Evolutionary conservation across 805 yeast genomes (phyloP).

Genomic region (Starmerella davenportii): DNA sequence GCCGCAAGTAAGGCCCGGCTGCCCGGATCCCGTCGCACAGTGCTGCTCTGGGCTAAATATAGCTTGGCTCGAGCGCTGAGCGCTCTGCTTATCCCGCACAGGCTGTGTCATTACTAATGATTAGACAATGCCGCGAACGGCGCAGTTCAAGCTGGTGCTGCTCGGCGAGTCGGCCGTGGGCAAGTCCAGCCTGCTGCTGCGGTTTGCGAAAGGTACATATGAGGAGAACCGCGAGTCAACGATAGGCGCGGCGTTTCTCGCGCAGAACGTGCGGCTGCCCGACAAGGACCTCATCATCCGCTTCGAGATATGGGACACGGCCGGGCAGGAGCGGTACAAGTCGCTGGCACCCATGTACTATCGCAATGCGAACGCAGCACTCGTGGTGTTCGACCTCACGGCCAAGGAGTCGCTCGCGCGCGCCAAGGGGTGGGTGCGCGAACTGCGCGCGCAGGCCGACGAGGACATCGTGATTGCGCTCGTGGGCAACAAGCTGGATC

Average conservation of each 20-base stretch:
- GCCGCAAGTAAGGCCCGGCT: too few relatives aligned
- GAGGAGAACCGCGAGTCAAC: slow-evolving; percentile 74
- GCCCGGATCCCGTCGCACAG: too few relatives aligned
- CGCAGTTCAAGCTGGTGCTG: slow-evolving; percentile 51
- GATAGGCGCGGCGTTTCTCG: slow-evolving; percentile 95
- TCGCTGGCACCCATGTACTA: slow-evolving; percentile 72
- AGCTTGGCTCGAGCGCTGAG: too few relatives aligned
- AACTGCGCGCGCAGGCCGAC: slow-evolving; percentile 67
- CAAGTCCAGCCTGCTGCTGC: slow-evolving; percentile 58
- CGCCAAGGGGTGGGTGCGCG: slow-evolving; percentile 83
- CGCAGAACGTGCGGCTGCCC: slow-evolving; percentile 43
- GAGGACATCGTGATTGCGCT: slow-evolving; percentile 60
- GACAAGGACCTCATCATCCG: slow-evolving; percentile 27
- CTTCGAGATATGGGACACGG: slow-evolving; percentile 68
- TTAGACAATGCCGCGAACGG: slow-evolving; percentile 20
- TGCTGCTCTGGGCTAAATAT: too few relatives aligned
- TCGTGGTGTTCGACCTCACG: slow-evolving; percentile 73
- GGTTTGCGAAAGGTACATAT: slow-evolving; percentile 55
- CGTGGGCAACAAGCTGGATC: slow-evolving; percentile 74
- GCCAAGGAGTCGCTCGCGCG: slow-evolving; percentile 49
- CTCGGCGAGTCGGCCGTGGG: slow-evolving; percentile 74
- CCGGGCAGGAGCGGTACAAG: slow-evolving; percentile 82
- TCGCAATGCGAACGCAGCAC: slow-evolving; percentile 63
- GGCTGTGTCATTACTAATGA: background rate
- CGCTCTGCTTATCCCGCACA: too few relatives aligned